Percentiles rank a stretch among this genome's conserved stretches.
Conservation (phyloP, 352 stramenopile genomes). For the Globisporangium viniferum region DNA sequence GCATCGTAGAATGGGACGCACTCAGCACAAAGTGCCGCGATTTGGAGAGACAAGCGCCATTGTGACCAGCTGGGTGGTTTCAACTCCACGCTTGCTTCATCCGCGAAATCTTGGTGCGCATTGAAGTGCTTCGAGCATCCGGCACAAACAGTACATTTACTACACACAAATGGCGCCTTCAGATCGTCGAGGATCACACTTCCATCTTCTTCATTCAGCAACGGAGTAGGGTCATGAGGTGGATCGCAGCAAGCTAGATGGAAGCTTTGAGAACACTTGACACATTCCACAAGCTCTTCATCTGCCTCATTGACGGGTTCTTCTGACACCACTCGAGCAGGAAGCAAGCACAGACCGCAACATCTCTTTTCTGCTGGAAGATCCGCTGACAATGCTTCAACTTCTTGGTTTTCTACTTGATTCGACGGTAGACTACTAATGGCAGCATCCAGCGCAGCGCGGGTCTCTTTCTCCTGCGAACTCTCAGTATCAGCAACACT, state of each 20-base stretch:
- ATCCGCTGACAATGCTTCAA: not conserved
- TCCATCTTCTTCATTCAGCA: slow-evolving; percentile 55
- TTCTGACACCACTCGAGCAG: slow-evolving; percentile 1
- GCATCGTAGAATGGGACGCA: slow-evolving; percentile 64
- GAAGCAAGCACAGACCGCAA: slow-evolving; percentile 27
- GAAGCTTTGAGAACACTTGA: slow-evolving; percentile 47
- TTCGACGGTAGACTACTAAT: slow-evolving; percentile 5
- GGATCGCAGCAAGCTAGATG: slow-evolving; percentile 79
- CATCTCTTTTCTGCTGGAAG: slow-evolving; percentile 1
- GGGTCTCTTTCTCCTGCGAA: slow-evolving; percentile 10
- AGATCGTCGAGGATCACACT: slow-evolving; percentile 58
- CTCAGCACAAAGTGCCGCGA: slow-evolving; percentile 55
- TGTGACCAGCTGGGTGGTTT: slow-evolving; percentile 45
- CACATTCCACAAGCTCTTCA: slow-evolving; percentile 54
- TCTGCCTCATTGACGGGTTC: not conserved
- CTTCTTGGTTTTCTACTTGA: not conserved
- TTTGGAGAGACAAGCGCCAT: slow-evolving; percentile 64
- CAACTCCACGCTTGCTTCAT: not conserved
- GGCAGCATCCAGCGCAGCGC: slow-evolving; percentile 12
- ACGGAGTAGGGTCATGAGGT: slow-evolving; percentile 51
- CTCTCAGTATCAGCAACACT: slow-evolving; percentile 3
- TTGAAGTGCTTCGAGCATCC: slow-evolving; percentile 36
- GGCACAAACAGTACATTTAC: slow-evolving; percentile 54
- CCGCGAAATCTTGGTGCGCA: slow-evolving; percentile 1
- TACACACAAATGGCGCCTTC: slow-evolving; percentile 69